Base-by-base conservation (phyloP, 1,139 yeast species). In the Kurtzmaniella quercitrusa region DNA sequence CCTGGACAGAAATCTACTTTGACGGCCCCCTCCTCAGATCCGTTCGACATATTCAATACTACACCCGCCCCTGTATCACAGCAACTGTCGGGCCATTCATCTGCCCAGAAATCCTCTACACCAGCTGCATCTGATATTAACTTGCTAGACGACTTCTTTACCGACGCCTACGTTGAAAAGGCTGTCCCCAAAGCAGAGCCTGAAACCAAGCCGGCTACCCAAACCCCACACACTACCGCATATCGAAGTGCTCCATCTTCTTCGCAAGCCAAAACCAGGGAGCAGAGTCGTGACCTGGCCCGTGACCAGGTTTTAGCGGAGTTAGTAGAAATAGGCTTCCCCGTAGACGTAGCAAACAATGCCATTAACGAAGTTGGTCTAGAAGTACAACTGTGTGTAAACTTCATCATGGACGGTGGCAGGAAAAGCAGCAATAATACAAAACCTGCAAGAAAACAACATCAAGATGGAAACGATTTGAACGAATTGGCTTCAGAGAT, bases 241-340 rank as follows among this genome's bases (percentile, higher is more conserved):
- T 21, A 4, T 21, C 10, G 25, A 15, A 23, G 25, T 19, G 9
- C 14, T 5, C 8, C 21, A 8, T 36, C 41, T 15, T 25, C 38
- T 15, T 23, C 33, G 14, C 11, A 43, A 34, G 38, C 31, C 7
- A 17, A 6, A 27, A 6, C 40, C 11, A 21, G 25, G 6, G 19
- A 34, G 37, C 17, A 34, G 17, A 17, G 11, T 34, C 18, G 27
- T 37, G 46, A 46, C 15, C 44, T 46, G 15, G 31, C 12, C 12
- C 51, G 53, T 38, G 94, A 85, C 54, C 70, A 69, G 18, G 70
- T 81, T 2, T 60, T 87, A 21, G 93, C 93, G 0, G 87, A 82
- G 52, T 67, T 88, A 43, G 63, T 87, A 1, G 95, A 88, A 49
- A 87, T 88, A 77, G 95, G 96, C 1, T 88, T 88, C 54, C 65